Base-by-base conservation (phyloP, 352 stramenopile genomes). In the Achlya hypogyna region DNA sequence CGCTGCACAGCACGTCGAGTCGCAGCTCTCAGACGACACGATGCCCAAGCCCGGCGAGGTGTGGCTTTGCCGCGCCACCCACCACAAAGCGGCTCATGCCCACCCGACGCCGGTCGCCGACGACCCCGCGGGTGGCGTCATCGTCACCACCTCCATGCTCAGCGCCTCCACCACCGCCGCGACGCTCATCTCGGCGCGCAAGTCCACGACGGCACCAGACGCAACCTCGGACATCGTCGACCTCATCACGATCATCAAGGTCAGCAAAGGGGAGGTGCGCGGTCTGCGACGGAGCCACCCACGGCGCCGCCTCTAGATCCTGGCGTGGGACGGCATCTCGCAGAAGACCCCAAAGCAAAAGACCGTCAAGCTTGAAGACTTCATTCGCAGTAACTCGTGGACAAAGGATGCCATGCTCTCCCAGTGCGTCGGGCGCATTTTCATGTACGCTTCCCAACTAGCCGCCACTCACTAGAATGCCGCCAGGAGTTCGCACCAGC, bases 11-110 rank as follows among this genome's bases (percentile, higher is more conserved):
- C 77, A 23, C 18, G 71, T 75, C 0, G 74, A 79, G 38, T 68
- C 60, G 12, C 72, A 51, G 58, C 68, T 89, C 35, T 66, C 89
- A 0, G 81, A 91, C 70, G 83, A 91, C 54, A 79, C 76, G 18
- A 88, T 91, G 78, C 83, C 81, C 12, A 91, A 89, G 59, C 74
- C 79, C 4, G 81, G 81, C 0, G 83, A 91, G 66, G 81, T 91
- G 3, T 91, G 83, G 81, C 62, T 87, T n/a, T 88, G 81, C 34
- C 65, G 86, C 5, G 80, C 79, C 0, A 74, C 75, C 18, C 79
- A 91, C 40, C 35, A 51, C 54, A 45, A 45, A 18, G 38, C 38
- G n/a, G n/a, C n/a, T n/a, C n/a, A n/a, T n/a, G n/a, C n/a, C 35
- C 18, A 27, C 23, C 51, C 31, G 35, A 27, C n/a, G n/a, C n/a